Percentiles rank a stretch among this genome's conserved stretches.
Conservation (phyloP, 768 basidiomycete genomes). For the Hebeloma cylindrosporum region DNA sequence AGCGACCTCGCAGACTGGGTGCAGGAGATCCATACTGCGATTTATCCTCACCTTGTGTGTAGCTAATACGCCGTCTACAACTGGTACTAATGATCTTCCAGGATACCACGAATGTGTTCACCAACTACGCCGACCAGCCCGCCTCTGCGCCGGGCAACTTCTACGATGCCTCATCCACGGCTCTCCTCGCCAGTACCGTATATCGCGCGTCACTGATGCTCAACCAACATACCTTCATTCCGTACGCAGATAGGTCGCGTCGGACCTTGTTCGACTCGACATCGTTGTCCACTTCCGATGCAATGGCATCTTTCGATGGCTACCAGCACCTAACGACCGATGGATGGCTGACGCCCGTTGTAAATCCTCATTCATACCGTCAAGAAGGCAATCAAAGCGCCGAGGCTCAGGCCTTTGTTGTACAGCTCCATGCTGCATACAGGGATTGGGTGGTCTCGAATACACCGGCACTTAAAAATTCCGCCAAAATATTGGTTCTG, state of each 20-base stretch:
- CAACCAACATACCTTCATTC: slow-evolving; percentile 48
- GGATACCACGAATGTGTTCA: slow-evolving; percentile 55
- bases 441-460: slow-evolving; percentile 58
- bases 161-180: slow-evolving; percentile 69
- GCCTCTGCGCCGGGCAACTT: slow-evolving; percentile 48
- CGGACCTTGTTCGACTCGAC: slow-evolving; percentile 33
- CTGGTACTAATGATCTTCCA: slow-evolving; percentile 23
- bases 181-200: slow-evolving; percentile 73
- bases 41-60: slow-evolving; percentile 62
- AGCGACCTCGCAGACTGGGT: slow-evolving; percentile 66
- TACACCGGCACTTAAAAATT: neutral
- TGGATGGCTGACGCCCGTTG: slow-evolving; percentile 75
- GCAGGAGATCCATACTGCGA: slow-evolving; percentile 67
- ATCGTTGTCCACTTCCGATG: slow-evolving; percentile 17
- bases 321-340: slow-evolving; percentile 28
- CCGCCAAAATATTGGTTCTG: too few species aligned
- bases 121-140: slow-evolving; percentile 67
- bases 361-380: slow-evolving; percentile 61
- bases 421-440: slow-evolving; percentile 75
- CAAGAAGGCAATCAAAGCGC: slow-evolving; percentile 55
- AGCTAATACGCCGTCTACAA: neutral
- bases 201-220: slow-evolving; percentile 66
- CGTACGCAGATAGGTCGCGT: slow-evolving; percentile 58
- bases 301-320: slow-evolving; percentile 13
- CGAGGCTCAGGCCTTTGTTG: slow-evolving; percentile 78